Conservation (phyloP, 331 rosid species). For the Pyrus hybrid region DNA sequence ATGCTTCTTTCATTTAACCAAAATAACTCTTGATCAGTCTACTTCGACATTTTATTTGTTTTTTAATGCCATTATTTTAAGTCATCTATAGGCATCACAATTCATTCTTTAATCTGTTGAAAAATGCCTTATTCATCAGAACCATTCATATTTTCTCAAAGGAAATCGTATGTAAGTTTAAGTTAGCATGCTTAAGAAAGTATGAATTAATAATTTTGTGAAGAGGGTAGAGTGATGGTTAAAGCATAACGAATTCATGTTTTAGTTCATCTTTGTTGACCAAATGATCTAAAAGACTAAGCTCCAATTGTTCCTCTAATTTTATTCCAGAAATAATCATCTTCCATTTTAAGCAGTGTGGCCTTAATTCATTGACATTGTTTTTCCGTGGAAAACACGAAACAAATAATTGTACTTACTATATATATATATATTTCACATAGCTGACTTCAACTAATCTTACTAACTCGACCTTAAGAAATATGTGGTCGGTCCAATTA, state of each 20-base stretch:
- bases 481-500: constrained; percentile 15
- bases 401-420: neutral
- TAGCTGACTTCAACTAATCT: neutral
- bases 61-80: too few species aligned
- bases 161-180: neutral
- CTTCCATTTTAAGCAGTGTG: neutral
- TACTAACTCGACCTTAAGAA: neutral
- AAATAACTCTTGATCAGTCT: neutral
- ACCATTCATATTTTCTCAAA: neutral
- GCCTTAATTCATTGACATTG: neutral
- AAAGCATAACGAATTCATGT: neutral
- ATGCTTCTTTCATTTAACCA: neutral
- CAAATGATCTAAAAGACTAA: too few species aligned
- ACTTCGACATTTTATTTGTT: too few species aligned
- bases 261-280: neutral
- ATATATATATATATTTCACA: neutral
- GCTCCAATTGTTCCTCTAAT: neutral
- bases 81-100: neutral
- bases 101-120: neutral
- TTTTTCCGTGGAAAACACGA: neutral
- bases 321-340: neutral
- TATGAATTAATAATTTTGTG: neutral
- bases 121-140: neutral
- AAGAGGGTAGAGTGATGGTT: too few species aligned
- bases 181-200: neutral